Percentiles rank a stretch among this genome's conserved stretches.
Conservation (phyloP, 2,329 filamentous ascomycete genomes). For the Penicillium digitatum region DNA sequence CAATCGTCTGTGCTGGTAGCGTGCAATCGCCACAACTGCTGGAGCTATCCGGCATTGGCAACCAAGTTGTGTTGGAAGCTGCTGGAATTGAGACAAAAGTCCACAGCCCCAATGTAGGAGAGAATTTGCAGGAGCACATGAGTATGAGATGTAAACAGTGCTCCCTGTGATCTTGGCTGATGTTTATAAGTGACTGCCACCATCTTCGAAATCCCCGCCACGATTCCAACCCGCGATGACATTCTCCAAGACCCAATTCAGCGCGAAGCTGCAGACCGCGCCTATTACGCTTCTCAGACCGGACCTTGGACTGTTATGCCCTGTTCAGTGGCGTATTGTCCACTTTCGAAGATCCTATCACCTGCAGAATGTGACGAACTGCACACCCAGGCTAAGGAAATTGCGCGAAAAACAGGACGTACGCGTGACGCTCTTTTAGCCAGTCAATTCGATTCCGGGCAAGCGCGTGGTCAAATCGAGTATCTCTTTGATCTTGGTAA, state of each 20-base stretch:
- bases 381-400: background rate
- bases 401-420: conserved; percentile 4
- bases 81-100: conserved; percentile 46
- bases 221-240: conserved; percentile 11
- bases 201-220: conserved; percentile 29
- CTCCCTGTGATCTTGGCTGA: conserved; percentile 26
- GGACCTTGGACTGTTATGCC: conserved; percentile 22
- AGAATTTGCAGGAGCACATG: conserved; percentile 51
- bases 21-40: conserved; percentile 56
- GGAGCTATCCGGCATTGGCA: conserved; percentile 61
- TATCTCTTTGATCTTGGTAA: conserved; percentile 51
- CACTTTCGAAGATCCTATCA: conserved; percentile 9
- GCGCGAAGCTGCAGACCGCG: conserved; percentile 11
- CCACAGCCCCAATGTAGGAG: conserved; percentile 46
- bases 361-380: conserved; percentile 2
- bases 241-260: conserved; percentile 8
- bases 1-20: conserved; percentile 58
- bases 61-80: conserved; percentile 40
- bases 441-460: conserved; percentile 7
- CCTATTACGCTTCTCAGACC: conserved; percentile 11
- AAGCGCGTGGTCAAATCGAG: conserved; percentile 45
- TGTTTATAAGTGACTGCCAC: conserved; percentile 26
- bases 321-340: conserved; percentile 22
- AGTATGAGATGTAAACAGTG: conserved; percentile 21
- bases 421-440: conserved; percentile 12